Evolutionary conservation across 345 rosid genomes (phyloP).

Genomic region (Dimocarpus longan): DNA sequence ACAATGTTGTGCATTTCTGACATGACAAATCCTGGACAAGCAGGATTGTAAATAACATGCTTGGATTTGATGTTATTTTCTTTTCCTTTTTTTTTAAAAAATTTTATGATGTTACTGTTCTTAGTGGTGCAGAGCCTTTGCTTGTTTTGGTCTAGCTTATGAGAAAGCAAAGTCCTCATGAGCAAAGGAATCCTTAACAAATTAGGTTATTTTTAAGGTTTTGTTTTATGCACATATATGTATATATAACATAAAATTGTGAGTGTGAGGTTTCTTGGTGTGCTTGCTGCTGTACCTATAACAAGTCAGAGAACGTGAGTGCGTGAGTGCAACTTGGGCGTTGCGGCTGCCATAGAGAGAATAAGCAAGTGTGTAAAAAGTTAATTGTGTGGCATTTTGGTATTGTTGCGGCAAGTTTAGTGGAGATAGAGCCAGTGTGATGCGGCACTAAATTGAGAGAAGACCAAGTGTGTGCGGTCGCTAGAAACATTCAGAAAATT

Average conservation of each 20-base stretch:
- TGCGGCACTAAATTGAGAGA: not conserved
- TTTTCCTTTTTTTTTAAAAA: constrained; percentile 4
- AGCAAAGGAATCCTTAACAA: not conserved
- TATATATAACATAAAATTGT: not conserved
- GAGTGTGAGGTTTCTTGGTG: not conserved
- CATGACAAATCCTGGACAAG: not conserved
- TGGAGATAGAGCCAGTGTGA: no score
- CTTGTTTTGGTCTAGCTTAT: not conserved
- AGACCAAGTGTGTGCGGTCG: not conserved
- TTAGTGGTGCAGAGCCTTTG: not conserved
- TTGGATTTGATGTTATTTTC: not conserved
- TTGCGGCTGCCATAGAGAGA: not conserved
- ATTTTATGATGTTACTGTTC: not conserved
- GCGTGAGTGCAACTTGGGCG: not conserved
- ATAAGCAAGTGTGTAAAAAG: not conserved
- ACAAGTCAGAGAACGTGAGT: not conserved
- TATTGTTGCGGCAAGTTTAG: not conserved
- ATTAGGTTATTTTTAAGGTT: not conserved
- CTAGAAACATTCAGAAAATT: not conserved
- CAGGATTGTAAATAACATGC: constrained; percentile 1
- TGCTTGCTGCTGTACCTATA: not conserved
- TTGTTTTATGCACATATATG: not conserved
- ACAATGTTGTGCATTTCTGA: not conserved
- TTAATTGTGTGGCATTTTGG: not conserved
- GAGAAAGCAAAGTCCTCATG: not conserved